phyloP scores from a whole-genome alignment of 2,329 filamentous ascomycete species.

The Geoglossum cookeanum region DNA sequence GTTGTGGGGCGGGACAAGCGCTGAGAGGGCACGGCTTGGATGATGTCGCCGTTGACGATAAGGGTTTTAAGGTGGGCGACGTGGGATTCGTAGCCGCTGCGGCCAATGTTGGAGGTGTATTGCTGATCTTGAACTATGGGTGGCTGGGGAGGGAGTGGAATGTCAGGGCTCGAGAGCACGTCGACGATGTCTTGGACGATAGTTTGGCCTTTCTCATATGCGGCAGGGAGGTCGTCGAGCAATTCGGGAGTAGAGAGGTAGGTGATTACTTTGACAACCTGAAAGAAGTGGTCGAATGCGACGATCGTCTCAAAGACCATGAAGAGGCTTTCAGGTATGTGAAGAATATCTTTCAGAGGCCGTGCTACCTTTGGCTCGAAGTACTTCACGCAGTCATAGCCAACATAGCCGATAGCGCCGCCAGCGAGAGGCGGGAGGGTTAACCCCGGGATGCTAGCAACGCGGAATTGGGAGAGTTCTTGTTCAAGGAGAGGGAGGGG shows the following conservation, averaged over 20 bases:
- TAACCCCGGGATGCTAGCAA: conserved; percentile 76
- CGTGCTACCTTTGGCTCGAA: conserved; percentile 94
- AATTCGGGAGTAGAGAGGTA: conserved; percentile 52
- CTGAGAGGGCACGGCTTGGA: conserved; percentile 92
- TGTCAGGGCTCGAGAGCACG: conserved; percentile 53
- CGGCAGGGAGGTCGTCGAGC: conserved; percentile 37
- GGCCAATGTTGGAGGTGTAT: conserved; percentile 84
- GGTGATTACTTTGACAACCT: conserved; percentile 81
- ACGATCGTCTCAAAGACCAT: conserved; percentile 94
- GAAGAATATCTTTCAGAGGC: conserved; percentile 69
- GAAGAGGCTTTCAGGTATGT: conserved; percentile 85
- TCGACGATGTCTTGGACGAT: conserved; percentile 49
- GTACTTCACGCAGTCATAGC: conserved; percentile 93
- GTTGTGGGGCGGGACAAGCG: conserved; percentile 75
- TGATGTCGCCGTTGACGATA: conserved; percentile 83
- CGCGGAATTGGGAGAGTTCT: conserved; percentile 59
- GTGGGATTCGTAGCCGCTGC: conserved; percentile 73
- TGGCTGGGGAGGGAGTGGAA: conserved; percentile 56
- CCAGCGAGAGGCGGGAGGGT: conserved; percentile 72
- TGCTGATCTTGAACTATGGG: conserved; percentile 55
- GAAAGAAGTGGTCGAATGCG: conserved; percentile 87
- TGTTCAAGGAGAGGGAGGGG: conserved; percentile 66
- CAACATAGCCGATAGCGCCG: conserved; percentile 88
- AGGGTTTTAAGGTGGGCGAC: conserved; percentile 56
- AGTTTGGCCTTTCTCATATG: conserved; percentile 48